These are phyloP conservation scores for Fusarium nisikadoi DNA, from an alignment of 2,329 filamentous ascomycete species.

Conservation along the genomic window DNA sequence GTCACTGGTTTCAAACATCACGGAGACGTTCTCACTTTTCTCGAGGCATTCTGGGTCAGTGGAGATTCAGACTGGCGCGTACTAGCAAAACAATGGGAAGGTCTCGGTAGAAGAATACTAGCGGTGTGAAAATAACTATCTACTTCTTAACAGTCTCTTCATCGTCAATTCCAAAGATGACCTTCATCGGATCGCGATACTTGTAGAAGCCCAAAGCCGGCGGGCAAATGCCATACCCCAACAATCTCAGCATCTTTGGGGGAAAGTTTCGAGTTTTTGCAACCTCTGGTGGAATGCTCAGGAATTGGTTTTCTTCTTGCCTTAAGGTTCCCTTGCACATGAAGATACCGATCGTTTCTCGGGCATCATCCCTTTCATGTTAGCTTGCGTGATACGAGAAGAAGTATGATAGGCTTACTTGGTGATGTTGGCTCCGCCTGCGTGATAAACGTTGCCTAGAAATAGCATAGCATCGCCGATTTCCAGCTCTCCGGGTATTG, in stretches of 20 bases:
- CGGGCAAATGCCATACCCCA: not conserved
- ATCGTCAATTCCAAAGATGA: not conserved
- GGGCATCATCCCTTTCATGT: accelerated
- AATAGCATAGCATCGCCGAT: not conserved
- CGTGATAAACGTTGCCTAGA: not conserved
- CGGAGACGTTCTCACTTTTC: not conserved
- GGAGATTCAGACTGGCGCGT: not conserved
- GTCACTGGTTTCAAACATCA: not conserved
- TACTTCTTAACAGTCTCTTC: not conserved
- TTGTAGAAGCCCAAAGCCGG: not conserved
- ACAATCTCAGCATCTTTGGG: not conserved
- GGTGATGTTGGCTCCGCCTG: not conserved
- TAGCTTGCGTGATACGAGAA: accelerated
- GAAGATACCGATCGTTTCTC: not conserved
- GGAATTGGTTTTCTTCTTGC: not conserved
- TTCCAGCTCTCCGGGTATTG: accelerated
- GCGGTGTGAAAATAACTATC: accelerated
- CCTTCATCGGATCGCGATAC: not conserved
- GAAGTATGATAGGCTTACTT: accelerated
- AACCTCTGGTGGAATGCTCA: not conserved
- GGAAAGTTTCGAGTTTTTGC: accelerated
- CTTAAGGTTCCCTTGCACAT: not conserved
- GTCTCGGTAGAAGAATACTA: not conserved
- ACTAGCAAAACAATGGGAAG: not conserved
- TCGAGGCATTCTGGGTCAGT: accelerated